Conservation (phyloP, 768 basidiomycete species). For the Sistotremastrum niveocremeum region DNA sequence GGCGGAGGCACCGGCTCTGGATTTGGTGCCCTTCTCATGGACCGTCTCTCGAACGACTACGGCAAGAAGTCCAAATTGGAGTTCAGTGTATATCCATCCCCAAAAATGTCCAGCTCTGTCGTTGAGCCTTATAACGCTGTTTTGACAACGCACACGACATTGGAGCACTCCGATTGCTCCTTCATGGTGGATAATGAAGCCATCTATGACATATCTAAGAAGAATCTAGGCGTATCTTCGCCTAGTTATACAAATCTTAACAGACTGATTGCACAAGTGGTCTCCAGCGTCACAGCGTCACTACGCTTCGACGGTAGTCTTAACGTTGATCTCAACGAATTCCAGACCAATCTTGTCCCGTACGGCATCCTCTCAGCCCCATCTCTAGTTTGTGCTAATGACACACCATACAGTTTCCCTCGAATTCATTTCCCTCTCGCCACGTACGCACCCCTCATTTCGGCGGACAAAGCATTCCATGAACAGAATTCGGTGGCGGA, state of each 20-base stretch:
- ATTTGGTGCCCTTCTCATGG: constrained; percentile 91
- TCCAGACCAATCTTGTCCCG: constrained; percentile 59
- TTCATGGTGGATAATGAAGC: constrained; percentile 98
- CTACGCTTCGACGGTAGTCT: constrained; percentile 50
- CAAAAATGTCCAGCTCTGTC: constrained; percentile 84
- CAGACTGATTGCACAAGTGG: constrained; percentile 55
- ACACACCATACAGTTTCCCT: constrained; percentile 28
- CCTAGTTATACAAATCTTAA: constrained; percentile 55
- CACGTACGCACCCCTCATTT: constrained; percentile 54
- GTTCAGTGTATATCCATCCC: constrained; percentile 94
- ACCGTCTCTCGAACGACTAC: constrained; percentile 91
- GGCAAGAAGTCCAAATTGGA: constrained; percentile 99
- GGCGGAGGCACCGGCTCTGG: constrained; percentile 98
- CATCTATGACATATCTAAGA: constrained; percentile 48
- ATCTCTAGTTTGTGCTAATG: not conserved
- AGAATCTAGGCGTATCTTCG: constrained; percentile 40
- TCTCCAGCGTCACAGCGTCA: constrained; percentile 29
- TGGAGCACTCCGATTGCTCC: constrained; percentile 98
- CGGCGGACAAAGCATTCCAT: constrained; percentile 48
- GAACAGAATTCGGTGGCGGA: constrained; percentile 59
- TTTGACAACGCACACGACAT: constrained; percentile 93
- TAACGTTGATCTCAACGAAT: constrained; percentile 57
- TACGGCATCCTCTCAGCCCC: constrained; percentile 13
- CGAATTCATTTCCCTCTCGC: constrained; percentile 59
- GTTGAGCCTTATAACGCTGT: constrained; percentile 98